Conservation (phyloP, 2,329 filamentous ascomycete genomes). For the Pyrenophora seminiperda region DNA sequence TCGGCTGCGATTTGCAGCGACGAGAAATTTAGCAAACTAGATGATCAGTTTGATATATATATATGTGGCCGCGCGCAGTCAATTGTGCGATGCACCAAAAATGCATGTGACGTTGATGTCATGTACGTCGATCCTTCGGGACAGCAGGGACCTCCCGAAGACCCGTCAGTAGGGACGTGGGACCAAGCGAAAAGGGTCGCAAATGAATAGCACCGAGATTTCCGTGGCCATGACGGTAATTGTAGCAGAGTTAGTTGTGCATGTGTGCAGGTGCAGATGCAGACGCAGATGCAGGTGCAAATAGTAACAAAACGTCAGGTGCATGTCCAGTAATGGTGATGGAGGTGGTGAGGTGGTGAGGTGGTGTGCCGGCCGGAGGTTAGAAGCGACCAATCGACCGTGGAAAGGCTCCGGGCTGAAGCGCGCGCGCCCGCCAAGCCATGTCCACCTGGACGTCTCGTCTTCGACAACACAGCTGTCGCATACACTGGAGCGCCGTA, state of each 20-base stretch:
- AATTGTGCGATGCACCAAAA: background rate
- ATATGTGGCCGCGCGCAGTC: background rate
- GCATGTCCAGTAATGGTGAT: background rate
- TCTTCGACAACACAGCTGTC: conserved; percentile 3
- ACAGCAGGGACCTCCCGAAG: background rate
- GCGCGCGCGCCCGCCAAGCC: conserved; percentile 14
- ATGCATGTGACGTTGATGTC: conserved; percentile 6
- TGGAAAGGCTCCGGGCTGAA: conserved; percentile 5
- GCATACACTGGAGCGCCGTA: conserved; percentile 7
- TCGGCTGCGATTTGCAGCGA: background rate
- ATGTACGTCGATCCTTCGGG: conserved; percentile 3
- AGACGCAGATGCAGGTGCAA: background rate
- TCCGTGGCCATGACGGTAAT: background rate
- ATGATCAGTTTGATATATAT: no score
- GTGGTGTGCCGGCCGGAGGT: conserved; percentile 3
- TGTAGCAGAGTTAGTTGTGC: background rate
- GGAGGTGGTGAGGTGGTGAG: conserved; percentile 1
- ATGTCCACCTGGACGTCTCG: conserved; percentile 11
- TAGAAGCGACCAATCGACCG: conserved; percentile 7
- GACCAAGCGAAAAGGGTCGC: background rate
- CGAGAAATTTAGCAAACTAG: background rate
- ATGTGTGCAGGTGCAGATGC: background rate
- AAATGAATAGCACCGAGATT: no score
- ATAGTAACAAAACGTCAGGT: no score
- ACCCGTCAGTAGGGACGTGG: background rate